Evolutionary conservation across 1,284 basidiomycete species (phyloP).

Genomic region (Boletus subluridellus): DNA sequence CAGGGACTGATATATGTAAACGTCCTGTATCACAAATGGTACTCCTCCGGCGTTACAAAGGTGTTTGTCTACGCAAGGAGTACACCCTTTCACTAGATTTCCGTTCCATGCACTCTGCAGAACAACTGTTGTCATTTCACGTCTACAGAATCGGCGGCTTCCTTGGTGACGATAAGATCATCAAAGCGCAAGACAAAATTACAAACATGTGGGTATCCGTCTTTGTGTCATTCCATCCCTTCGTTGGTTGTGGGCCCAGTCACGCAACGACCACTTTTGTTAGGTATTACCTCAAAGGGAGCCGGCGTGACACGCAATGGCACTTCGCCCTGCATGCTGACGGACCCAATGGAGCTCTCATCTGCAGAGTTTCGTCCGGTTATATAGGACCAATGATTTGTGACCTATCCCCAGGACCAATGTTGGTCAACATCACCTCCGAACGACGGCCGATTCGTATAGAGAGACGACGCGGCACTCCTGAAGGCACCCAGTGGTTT

Average conservation of each 20-base stretch:
- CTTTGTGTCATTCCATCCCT: background rate
- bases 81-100: background rate
- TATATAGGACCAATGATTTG: slow-evolving; percentile 17
- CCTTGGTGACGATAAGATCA: slow-evolving; percentile 22
- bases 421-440: slow-evolving; percentile 18
- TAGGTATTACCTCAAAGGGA: slow-evolving; percentile 27
- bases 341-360: slow-evolving; percentile 15
- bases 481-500: slow-evolving; percentile 22
- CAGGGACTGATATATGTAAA: background rate
- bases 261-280: background rate
- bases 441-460: slow-evolving; percentile 7
- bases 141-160: slow-evolving; percentile 27
- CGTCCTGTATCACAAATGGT: background rate
- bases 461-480: slow-evolving; percentile 11
- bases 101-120: slow-evolving; percentile 6
- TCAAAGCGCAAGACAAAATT: slow-evolving; percentile 27
- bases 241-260: background rate
- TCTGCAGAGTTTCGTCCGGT: slow-evolving; percentile 24
- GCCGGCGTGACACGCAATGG: slow-evolving; percentile 20
- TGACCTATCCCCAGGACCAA: slow-evolving; percentile 4
- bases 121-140: slow-evolving; percentile 21
- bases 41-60: background rate
- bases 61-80: background rate
- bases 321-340: slow-evolving; percentile 20
- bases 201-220: slow-evolving; percentile 18